Conservation (phyloP, 148 eudicot genomes). For the Polygonum maritimum region DNA sequence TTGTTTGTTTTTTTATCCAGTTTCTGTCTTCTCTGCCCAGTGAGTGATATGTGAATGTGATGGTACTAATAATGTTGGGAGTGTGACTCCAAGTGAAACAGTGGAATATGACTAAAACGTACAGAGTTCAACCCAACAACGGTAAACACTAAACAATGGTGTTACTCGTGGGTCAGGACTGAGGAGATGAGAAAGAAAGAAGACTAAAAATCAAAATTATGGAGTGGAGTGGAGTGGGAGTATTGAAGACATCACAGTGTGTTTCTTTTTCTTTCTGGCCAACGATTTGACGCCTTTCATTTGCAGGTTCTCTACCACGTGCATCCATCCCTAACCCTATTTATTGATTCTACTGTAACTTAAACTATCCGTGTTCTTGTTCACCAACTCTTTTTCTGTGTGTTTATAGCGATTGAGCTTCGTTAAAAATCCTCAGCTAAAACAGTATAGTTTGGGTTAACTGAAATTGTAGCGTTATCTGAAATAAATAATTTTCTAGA, state of each 20-base stretch:
- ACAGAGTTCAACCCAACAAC: not conserved
- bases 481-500: no score
- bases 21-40: not conserved
- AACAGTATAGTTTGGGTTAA: no score
- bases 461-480: no score
- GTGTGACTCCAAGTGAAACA: not conserved
- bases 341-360: not conserved
- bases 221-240: no score
- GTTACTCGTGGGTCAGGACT: not conserved
- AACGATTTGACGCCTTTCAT: constrained; percentile 1
- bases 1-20: not conserved
- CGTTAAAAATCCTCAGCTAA: no score
- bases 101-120: not conserved
- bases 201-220: not conserved
- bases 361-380: no score
- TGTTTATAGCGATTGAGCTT: no score
- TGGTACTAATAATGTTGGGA: not conserved
- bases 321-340: constrained; percentile 1
- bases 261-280: not conserved
- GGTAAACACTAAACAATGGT: not conserved
- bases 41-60: not conserved
- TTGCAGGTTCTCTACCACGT: constrained; percentile 6
- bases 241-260: no score
- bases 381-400: no score
- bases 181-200: not conserved